Conservation (phyloP, 2,329 filamentous ascomycete genomes). For the Colletotrichum zoysiae region DNA sequence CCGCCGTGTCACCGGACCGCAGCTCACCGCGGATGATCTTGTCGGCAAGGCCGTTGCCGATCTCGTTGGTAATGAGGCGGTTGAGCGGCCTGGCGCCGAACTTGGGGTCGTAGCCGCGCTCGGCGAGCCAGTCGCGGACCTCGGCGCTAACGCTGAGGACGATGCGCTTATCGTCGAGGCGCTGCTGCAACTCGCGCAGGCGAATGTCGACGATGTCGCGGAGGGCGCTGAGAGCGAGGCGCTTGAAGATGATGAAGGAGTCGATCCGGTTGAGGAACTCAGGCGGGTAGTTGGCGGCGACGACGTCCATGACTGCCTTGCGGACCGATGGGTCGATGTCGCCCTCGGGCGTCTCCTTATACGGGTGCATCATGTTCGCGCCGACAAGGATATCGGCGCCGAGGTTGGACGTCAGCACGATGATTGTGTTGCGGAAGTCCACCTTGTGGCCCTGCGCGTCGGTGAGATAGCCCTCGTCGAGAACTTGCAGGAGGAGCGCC, state of each 20-base stretch:
- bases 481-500: constrained; percentile 88
- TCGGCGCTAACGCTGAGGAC: constrained; percentile 76
- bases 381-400: constrained; percentile 92
- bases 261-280: constrained; percentile 98
- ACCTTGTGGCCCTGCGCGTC: constrained; percentile 97
- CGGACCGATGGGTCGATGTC: constrained; percentile 81
- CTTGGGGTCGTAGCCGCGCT: constrained; percentile 89
- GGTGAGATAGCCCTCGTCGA: constrained; percentile 96
- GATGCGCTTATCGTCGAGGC: constrained; percentile 89
- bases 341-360: constrained; percentile 72
- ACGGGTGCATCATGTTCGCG: constrained; percentile 73
- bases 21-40: constrained; percentile 90
- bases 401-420: constrained; percentile 95
- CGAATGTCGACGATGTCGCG: constrained; percentile 95
- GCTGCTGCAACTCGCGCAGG: constrained; percentile 83
- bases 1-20: constrained; percentile 79
- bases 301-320: constrained; percentile 88
- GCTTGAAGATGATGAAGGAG: constrained; percentile 96
- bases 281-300: constrained; percentile 80
- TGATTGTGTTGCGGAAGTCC: constrained; percentile 96
- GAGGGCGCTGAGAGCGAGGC: constrained; percentile 81
- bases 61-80: constrained; percentile 88
- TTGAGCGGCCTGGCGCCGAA: constrained; percentile 94
- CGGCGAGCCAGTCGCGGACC: constrained; percentile 88
- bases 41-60: constrained; percentile 89